These are phyloP conservation scores for Chiua sp. DNA, from an alignment of 1,284 basidiomycete species.

Conservation along the genomic window DNA sequence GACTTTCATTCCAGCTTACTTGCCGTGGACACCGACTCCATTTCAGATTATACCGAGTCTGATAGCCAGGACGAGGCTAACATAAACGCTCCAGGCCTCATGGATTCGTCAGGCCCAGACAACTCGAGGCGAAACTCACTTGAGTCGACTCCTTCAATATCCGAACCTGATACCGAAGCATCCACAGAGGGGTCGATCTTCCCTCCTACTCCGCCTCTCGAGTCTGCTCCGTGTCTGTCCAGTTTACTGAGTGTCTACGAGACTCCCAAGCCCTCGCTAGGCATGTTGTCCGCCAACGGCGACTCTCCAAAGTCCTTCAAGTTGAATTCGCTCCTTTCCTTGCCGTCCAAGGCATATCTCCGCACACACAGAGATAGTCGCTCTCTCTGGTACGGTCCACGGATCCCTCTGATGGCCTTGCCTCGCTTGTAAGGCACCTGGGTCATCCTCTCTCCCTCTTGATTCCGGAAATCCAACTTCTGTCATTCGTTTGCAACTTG, in stretches of 20 bases:
- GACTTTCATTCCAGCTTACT: slow-evolving; percentile 11
- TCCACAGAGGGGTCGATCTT: slow-evolving; percentile 11
- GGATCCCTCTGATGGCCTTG: slow-evolving; percentile 5
- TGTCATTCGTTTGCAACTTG: no score
- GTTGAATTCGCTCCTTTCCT: slow-evolving; percentile 4
- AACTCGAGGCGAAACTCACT: background rate
- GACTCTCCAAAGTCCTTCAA: background rate
- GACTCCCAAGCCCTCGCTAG: background rate
- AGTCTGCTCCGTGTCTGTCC: background rate
- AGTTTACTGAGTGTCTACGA: background rate
- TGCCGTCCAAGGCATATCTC: slow-evolving; percentile 9
- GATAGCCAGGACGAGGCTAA: background rate
- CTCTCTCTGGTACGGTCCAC: background rate
- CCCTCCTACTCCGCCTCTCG: slow-evolving; percentile 20
- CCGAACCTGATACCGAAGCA: background rate
- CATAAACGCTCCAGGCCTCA: background rate
- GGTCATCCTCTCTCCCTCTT: background rate
- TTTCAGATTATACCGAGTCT: background rate
- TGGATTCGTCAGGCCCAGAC: background rate
- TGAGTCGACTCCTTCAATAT: background rate
- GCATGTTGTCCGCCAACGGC: background rate
- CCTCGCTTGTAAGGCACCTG: background rate
- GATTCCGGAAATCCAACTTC: no score
- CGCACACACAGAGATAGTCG: background rate
- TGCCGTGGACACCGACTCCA: slow-evolving; percentile 7